Base-by-base conservation (phyloP, 176 grass and related monocot species). In the Neostapfia colusana region DNA sequence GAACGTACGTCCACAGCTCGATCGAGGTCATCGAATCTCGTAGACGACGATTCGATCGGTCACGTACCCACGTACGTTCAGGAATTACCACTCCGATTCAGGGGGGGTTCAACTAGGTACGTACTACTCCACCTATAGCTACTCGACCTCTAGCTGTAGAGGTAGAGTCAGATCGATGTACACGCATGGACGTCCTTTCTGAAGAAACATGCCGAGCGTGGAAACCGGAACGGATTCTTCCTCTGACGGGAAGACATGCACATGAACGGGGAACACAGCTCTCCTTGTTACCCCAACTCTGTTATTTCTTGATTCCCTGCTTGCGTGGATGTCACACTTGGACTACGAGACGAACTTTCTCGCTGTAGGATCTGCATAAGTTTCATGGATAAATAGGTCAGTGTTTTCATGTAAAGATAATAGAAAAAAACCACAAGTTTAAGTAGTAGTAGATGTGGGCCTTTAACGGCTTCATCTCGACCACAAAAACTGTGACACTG, bases 201-300 rank as follows among this genome's bases (percentile, higher is more conserved):
- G 51, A 24, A 8, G 37, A 25, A 58, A 40, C 34, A 54, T 24
- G 21, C 2, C 35, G 25, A 41, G 36, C 34, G 31, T 25, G 5
- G 3, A 56, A 73, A 73, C 28, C 24, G 41, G 39, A 50, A 69
- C n/a, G n/a, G n/a, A n/a, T n/a, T n/a, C n/a, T n/a, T n/a, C n/a
- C n/a, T n/a, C n/a, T n/a, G n/a, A n/a, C n/a, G n/a, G n/a, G n/a
- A n/a, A n/a, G n/a, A n/a, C n/a, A n/a, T n/a, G n/a, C n/a, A n/a
- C n/a, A n/a, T n/a, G n/a, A n/a, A n/a, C n/a, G n/a, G n/a, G n/a
- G n/a, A n/a, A n/a, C n/a, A n/a, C n/a, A n/a, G n/a, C n/a, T n/a
- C n/a, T n/a, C n/a, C n/a, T n/a, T n/a, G n/a, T n/a, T n/a, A n/a
- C n/a, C n/a, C n/a, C n/a, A n/a, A n/a, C n/a, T n/a, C n/a, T n/a